phyloP scores from a whole-genome alignment of 768 basidiomycete genomes.

The Lactarius hengduanensis region DNA sequence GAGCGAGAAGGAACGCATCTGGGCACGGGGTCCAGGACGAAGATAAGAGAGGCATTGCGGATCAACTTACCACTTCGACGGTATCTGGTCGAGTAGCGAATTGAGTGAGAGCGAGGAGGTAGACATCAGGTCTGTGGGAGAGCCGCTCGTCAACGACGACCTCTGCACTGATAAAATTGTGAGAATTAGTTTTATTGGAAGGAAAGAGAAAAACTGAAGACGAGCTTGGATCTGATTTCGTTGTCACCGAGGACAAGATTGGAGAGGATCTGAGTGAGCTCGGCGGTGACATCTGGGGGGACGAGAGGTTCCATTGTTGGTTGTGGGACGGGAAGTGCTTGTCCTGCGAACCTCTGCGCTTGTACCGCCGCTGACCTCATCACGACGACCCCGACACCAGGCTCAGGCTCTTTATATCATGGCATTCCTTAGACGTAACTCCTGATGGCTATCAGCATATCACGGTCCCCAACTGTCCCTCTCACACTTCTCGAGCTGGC shows the following conservation, averaged over 20 bases:
- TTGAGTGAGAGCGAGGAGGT: slow-evolving; percentile 75
- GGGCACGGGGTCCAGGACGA: background rate
- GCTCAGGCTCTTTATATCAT: too few relatives aligned
- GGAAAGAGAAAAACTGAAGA: slow-evolving; percentile 14
- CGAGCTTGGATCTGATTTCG: slow-evolving; percentile 69
- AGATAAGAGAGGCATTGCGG: background rate
- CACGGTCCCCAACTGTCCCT: too few relatives aligned
- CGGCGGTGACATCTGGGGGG: slow-evolving; percentile 67
- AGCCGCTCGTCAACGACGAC: slow-evolving; percentile 79
- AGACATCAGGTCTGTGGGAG: slow-evolving; percentile 73
- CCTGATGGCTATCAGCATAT: too few relatives aligned
- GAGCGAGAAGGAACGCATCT: slow-evolving; percentile 87
- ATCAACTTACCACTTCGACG: slow-evolving; percentile 60
- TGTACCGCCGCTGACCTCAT: background rate
- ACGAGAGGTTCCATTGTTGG: slow-evolving; percentile 31
- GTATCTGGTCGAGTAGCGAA: slow-evolving; percentile 76
- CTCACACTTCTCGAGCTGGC: too few relatives aligned
- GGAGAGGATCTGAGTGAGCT: slow-evolving; percentile 80
- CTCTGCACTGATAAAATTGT: slow-evolving; percentile 54
- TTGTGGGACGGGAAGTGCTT: background rate
- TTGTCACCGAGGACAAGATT: slow-evolving; percentile 86
- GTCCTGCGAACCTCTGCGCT: too few relatives aligned
- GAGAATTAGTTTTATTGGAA: background rate
- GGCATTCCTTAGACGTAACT: too few relatives aligned
- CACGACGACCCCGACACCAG: too few relatives aligned